Evolutionary conservation across 1,139 yeast genomes (phyloP), one percentile per base, ranked within the genome.

Genomic region (Keqinozyma sinolaborantium): DNA sequence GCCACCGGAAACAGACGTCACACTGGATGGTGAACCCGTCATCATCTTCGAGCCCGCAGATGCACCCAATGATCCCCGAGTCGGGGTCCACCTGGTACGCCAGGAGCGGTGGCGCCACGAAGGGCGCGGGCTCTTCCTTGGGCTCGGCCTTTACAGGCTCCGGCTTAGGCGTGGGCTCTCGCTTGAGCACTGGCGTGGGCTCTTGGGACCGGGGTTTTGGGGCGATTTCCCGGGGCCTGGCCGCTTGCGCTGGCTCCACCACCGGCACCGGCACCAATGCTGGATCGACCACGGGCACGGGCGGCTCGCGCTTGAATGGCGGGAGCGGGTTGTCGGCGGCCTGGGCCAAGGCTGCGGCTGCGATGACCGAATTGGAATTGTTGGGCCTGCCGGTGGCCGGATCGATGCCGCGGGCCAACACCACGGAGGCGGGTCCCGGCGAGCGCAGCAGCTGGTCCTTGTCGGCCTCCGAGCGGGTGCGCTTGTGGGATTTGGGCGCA

Each of bases 1-100:
- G 96, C 97, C 97, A 90, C 40, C 95, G 77, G 56, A 76, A 82
- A 56, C 97, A 90, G 29, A 77, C 72, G 53, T 88, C 96, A 61
- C 97, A 90, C 56, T 88, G 97, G 39, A 90, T 84, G 1, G 97
- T 88, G 54, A 86, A 87, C 1, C 97, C 97, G 51, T 90, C 97
- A 56, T 90, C 97, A 42, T 90, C 95, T 35, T 81, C 87, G 42
- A 72, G 79, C 1, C 81, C 90, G 64, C 98, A 90, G 4, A 90
- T 77, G 60, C 98, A 90, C 3, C 96, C 87, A 34, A 90, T 90
- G 2, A 80, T 60, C 1, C 96, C 96, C 4, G 88, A 72, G 51
- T 87, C 95, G 2, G 86, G 83, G 41, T 78, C 85, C 1, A 82
- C 87, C 18, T 73, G 73, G 50, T 79, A 82, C 0, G 73, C 50